Evolutionary conservation across 176 grass and related monocot species (phyloP), one percentile per base, ranked within the genome.

Genomic region (Oryza brachyantha): DNA sequence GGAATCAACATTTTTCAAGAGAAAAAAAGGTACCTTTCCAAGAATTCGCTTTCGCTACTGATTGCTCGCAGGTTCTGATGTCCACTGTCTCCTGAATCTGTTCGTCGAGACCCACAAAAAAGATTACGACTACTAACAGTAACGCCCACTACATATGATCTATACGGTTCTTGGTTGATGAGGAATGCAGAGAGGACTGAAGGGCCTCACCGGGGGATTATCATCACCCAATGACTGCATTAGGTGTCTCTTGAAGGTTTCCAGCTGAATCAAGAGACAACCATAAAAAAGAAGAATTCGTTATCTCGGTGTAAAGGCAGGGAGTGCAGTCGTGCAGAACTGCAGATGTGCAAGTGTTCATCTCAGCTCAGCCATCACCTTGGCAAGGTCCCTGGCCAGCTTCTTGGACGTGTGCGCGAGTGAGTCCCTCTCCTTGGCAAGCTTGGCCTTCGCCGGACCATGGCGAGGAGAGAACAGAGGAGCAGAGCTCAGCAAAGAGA

Each of bases 211-310:
- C 40, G 83, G 50, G 55, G 84, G 74, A 61, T 90, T 83, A 1
- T 94, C 96, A 17, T 98, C 90, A 60, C 91, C 91, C 12, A 98
- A 71, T 7, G 96, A 94, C 73, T 92, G 92, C 92, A 94, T 91
- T 66, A 98, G 83, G 62, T 93, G 92, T 45, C 88, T 90, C 89
- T 94, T 98, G 83, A 98, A 98, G 31, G 90, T 87, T 72, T 98
- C 90, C 68, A 98, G 67, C 96, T 98, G 79, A 73, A 73, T 38
- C 50, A 54, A 29, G 50, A 29, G 50, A 89, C 42, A 41, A 42
- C 31, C 13, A 61, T 16, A 40, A 26, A 50, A 45, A 32, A 41
- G 21, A 77, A 62, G 39, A 54, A 61, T 14, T 7, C 13, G 25
- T 4, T 10, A 52, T 68, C 45, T 54, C 31, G 39, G 16, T 11